Evolutionary conservation across 1,284 basidiomycete genomes (phyloP).

Genomic region (Trichosporon sp.): DNA sequence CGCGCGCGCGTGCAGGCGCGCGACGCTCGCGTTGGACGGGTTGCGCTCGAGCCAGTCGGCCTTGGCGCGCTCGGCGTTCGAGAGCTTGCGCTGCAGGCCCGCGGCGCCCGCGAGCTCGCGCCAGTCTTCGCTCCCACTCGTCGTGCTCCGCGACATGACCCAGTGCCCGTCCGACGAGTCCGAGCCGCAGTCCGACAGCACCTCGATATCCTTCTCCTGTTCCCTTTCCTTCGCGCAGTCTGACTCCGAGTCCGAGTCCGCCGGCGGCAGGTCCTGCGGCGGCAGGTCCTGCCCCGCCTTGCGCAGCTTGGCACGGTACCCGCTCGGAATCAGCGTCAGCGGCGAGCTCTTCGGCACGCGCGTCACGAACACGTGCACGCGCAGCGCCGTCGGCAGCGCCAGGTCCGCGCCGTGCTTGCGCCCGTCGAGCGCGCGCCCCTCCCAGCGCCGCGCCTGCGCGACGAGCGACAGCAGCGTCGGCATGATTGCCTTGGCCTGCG

Average conservation of each 20-base stretch:
- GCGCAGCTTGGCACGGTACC: neutral
- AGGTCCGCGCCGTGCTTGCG: conserved; percentile 23
- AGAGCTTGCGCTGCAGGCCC: neutral
- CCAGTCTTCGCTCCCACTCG: neutral
- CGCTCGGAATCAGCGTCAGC: conserved; percentile 25
- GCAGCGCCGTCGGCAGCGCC: conserved; percentile 31
- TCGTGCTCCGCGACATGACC: neutral
- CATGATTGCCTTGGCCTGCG: conserved; percentile 37
- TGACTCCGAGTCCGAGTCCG: neutral
- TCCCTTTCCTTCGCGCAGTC: neutral
- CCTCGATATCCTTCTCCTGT: neutral
- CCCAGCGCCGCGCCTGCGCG: conserved; percentile 35
- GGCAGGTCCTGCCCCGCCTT: neutral
- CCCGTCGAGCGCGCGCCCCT: conserved; percentile 29
- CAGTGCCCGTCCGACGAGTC: conserved; percentile 6
- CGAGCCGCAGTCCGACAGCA: neutral
- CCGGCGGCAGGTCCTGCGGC: neutral
- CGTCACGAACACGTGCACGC: conserved; percentile 44
- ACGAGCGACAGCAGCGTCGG: conserved; percentile 36
- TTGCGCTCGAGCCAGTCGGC: conserved; percentile 28
- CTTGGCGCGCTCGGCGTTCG: conserved; percentile 28
- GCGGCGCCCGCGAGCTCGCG: neutral
- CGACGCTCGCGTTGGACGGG: conserved; percentile 17
- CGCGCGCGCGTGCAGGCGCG: conserved; percentile 11
- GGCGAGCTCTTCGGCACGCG: conserved; percentile 35